phyloP scores from a whole-genome alignment of 2,329 filamentous ascomycete species.

The Neonectria faginata region DNA sequence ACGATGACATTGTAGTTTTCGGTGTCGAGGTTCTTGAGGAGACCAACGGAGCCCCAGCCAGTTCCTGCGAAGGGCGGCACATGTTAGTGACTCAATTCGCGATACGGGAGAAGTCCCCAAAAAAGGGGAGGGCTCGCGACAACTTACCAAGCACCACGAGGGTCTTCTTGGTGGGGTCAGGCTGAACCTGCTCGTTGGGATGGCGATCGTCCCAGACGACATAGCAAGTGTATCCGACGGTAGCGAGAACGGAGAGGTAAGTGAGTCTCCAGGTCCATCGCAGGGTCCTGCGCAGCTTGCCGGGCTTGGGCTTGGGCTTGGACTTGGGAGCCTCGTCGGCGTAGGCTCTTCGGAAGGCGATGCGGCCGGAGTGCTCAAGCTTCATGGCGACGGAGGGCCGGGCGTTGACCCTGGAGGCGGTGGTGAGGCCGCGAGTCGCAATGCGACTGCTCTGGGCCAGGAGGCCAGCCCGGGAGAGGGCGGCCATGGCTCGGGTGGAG shows the following conservation, averaged over 20 bases:
- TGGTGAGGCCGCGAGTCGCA: conserved; percentile 51
- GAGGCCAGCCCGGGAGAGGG: conserved; percentile 49
- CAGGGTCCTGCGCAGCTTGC: conserved; percentile 75
- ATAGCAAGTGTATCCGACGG: conserved; percentile 79
- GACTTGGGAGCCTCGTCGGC: conserved; percentile 64
- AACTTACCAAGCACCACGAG: conserved; percentile 89
- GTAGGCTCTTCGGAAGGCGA: conserved; percentile 59
- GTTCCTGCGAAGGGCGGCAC: conserved; percentile 71
- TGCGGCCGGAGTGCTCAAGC: conserved; percentile 52
- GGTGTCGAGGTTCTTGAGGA: conserved; percentile 98
- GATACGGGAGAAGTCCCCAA: conserved; percentile 14
- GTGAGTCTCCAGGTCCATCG: conserved; percentile 86
- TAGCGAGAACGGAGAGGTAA: conserved; percentile 78
- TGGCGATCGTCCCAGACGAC: conserved; percentile 85
- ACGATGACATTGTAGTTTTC: conserved; percentile 99
- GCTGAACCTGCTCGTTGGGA: conserved; percentile 80
- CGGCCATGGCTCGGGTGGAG: conserved; percentile 57
- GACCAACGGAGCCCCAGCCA: conserved; percentile 94
- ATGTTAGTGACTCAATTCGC: conserved; percentile 40
- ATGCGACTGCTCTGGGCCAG: conserved; percentile 47
- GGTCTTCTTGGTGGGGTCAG: conserved; percentile 94
- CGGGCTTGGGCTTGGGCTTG: conserved; percentile 61
- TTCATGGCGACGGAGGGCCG: conserved; percentile 51
- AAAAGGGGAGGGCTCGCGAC: not conserved
- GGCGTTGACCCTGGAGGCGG: conserved; percentile 45